Evolutionary conservation across 805 yeast genomes (phyloP).

Genomic region (Lipomyces oligophaga): DNA sequence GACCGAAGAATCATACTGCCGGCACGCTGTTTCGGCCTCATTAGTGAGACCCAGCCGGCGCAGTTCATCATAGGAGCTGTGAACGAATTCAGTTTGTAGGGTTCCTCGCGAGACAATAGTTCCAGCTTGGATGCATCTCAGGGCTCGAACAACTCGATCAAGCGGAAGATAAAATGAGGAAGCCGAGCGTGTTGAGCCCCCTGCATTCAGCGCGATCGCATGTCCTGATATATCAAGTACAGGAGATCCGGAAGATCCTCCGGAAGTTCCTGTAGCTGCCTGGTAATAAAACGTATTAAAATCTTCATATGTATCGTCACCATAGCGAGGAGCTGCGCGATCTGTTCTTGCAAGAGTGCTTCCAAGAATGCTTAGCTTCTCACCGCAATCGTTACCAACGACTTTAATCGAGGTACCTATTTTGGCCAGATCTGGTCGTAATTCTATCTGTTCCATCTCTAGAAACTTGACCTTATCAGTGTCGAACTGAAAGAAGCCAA

Average conservation of each 20-base stretch:
- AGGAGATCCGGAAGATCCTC: slow-evolving; percentile 29
- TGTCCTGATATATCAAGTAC: slow-evolving; percentile 28
- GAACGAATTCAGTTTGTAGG: slow-evolving; percentile 24
- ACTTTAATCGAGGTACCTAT: slow-evolving; percentile 26
- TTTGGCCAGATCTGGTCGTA: slow-evolving; percentile 25
- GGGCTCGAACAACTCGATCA: slow-evolving; percentile 26
- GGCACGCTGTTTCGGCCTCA: slow-evolving; percentile 19
- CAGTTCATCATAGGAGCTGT: slow-evolving; percentile 24
- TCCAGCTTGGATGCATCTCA: slow-evolving; percentile 17
- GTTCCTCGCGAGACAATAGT: slow-evolving; percentile 24
- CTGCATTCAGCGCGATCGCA: slow-evolving; percentile 28
- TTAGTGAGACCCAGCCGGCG: slow-evolving; percentile 22
- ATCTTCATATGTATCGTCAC: slow-evolving; percentile 26
- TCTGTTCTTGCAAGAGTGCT: slow-evolving; percentile 28
- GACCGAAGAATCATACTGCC: slow-evolving; percentile 11
- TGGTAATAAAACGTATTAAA: slow-evolving; percentile 28
- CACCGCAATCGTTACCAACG: slow-evolving; percentile 28
- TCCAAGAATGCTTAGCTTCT: slow-evolving; percentile 27
- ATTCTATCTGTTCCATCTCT: slow-evolving; percentile 25
- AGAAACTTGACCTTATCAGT: slow-evolving; percentile 22
- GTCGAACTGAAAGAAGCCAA: slow-evolving; percentile 28
- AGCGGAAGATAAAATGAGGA: slow-evolving; percentile 28
- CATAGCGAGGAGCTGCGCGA: slow-evolving; percentile 26
- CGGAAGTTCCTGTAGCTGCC: slow-evolving; percentile 30
- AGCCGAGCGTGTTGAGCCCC: slow-evolving; percentile 26